Evolutionary conservation across 768 basidiomycete species (phyloP), one percentile per base, ranked within the genome.

Genomic region (Naganishia friedmannii): DNA sequence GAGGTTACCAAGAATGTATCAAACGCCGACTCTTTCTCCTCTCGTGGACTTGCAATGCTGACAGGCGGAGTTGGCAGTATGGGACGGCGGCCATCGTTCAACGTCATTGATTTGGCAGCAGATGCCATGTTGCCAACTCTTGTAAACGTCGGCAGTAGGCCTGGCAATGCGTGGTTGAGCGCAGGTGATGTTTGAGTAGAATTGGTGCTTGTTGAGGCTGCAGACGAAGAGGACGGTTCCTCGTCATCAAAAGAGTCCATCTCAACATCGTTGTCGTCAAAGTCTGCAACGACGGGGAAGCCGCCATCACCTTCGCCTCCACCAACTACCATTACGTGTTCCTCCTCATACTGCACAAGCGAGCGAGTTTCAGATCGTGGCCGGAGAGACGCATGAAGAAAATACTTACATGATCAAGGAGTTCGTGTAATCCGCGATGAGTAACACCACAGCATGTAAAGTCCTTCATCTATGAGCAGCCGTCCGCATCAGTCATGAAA

Each of bases 401-500:
- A 3, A n/a, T 46, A 63, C 70, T 54, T 53, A 80, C 79, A 65
- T 80, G 79, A 67, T 80, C 79, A 48, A 80, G 58, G 19, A 80
- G 67, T 26, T 75, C 78, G 58, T 80, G 79, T 28, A 80, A 66
- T 17, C 76, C 77, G 13, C 68, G 71, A 65, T 77, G 76, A 0
- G 73, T 73, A 37, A 70, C 66, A 15, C 76, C 76, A 57, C 79
- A 80, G 66, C 79, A 80, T 63, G 63, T 72, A 45, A 72, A 72
- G 37, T 72, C 71, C 48, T 72, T 72, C 60, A 67, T 68, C 70
- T 51, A 7, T 12, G 12, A 46, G 17, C n/a, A 26, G 23, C 21
- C n/a, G n/a, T 51, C 23, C 48, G 48, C 23, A 23, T 51, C 23
- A 51, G 23, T 51, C 23, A 68, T 15, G 42, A 17, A 46, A 13